Evolutionary conservation across 106 monocot genomes (phyloP).

Genomic region (Dendrobium officinale): DNA sequence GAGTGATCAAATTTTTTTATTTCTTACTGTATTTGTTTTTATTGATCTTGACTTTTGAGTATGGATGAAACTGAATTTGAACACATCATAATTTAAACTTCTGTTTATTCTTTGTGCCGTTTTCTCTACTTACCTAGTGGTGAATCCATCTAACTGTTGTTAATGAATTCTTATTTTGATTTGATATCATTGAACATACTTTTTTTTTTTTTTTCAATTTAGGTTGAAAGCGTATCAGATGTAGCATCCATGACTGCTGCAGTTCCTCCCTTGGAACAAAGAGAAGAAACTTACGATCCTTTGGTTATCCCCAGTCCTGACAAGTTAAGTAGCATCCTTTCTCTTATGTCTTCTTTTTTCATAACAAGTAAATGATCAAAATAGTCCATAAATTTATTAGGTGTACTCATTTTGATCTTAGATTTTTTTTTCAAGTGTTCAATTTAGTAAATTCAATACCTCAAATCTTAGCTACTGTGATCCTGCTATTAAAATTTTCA

Average conservation of each 20-base stretch:
- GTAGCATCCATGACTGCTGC: slow-evolving; percentile 41
- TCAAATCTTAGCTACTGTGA: too few species aligned
- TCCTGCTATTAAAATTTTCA: too few species aligned
- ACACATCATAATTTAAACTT: too few species aligned
- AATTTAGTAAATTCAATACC: too few species aligned
- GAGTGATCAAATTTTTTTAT: too few species aligned
- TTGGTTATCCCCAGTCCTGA: slow-evolving; percentile 71
- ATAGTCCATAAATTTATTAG: not conserved
- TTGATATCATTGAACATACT: not conserved
- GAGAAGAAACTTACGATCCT: slow-evolving; percentile 70
- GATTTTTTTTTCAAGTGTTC: too few species aligned
- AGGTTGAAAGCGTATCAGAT: slow-evolving; percentile 60
- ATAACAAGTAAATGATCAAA: too few species aligned
- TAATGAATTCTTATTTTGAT: not conserved
- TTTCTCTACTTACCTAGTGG: not conserved
- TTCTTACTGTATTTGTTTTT: too few species aligned
- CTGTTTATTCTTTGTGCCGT: too few species aligned
- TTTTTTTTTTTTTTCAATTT: slow-evolving; percentile 9
- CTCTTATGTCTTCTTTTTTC: not conserved
- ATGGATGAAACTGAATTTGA: too few species aligned
- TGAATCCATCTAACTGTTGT: not conserved
- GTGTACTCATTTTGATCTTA: too few species aligned
- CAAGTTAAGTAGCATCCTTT: slow-evolving; percentile 35
- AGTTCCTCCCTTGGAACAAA: slow-evolving; percentile 45
- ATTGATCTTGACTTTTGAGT: too few species aligned